phyloP scores from a whole-genome alignment of 768 basidiomycete species.

The Suillus variegatus region DNA sequence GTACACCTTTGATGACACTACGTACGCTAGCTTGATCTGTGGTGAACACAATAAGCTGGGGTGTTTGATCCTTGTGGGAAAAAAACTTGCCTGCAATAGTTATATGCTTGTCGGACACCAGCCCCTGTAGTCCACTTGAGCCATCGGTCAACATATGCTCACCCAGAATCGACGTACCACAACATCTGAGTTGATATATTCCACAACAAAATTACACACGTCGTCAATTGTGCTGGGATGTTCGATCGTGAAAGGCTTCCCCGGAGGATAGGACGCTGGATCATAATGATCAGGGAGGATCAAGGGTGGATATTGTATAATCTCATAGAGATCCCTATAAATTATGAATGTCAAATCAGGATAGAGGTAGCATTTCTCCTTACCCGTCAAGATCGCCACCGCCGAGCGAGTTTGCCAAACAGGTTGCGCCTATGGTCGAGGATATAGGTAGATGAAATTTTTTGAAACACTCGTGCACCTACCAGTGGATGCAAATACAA shows the following conservation, averaged over 20 bases:
- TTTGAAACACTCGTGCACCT: conserved; percentile 13
- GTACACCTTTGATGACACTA: neutral
- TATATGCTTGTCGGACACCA: conserved; percentile 67
- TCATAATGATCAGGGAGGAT: conserved; percentile 52
- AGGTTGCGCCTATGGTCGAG: conserved; percentile 48
- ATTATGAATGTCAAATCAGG: neutral
- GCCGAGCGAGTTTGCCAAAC: conserved; percentile 67
- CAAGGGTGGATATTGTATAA: conserved; percentile 56
- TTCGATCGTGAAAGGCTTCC: conserved; percentile 37
- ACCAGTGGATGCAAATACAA: conserved; percentile 71
- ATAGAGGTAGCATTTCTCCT: conserved; percentile 13
- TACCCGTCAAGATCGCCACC: conserved; percentile 86
- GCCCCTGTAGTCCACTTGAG: conserved; percentile 45
- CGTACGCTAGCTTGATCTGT: conserved; percentile 72
- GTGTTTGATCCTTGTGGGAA: neutral
- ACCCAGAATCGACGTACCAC: conserved; percentile 45
- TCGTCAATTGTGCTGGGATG: conserved; percentile 62
- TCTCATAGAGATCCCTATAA: conserved; percentile 62
- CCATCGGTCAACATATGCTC: neutral
- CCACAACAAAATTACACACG: conserved; percentile 78
- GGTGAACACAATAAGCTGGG: neutral
- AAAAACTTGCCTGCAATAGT: conserved; percentile 62
- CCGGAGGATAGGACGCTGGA: conserved; percentile 52
- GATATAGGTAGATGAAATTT: neutral
- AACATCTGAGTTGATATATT: conserved; percentile 83